Evolutionary conservation across 805 yeast species (phyloP).

Genomic region (Candida montana): DNA sequence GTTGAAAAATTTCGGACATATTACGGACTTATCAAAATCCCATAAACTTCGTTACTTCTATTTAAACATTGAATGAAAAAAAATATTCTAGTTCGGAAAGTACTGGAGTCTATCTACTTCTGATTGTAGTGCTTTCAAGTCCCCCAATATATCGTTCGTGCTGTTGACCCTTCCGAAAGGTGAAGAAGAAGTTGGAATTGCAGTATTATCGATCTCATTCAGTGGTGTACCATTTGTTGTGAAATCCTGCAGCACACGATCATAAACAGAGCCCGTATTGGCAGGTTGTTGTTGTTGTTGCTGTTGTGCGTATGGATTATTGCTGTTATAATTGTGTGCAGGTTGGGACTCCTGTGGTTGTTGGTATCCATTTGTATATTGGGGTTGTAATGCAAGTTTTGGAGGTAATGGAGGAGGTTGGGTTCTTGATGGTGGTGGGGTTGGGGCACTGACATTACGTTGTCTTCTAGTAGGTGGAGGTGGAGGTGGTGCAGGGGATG

Average conservation of each 20-base stretch:
- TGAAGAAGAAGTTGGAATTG: background rate
- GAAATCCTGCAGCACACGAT: constrained; percentile 13
- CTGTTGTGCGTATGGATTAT: constrained; percentile 4
- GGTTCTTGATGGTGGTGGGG: constrained; percentile 14
- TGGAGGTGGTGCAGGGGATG: constrained; percentile 29
- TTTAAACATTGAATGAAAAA: no score
- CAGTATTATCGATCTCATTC: background rate
- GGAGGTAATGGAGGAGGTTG: constrained; percentile 21
- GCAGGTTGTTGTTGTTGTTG: no score
- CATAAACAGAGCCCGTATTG: constrained; percentile 7
- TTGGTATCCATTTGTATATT: background rate
- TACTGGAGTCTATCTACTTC: constrained; percentile 55
- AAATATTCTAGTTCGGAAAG: background rate
- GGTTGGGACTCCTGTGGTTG: background rate
- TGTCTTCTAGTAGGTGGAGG: constrained; percentile 36
- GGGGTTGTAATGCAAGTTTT: constrained; percentile 11
- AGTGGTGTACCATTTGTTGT: constrained; percentile 7
- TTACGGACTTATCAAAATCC: no score
- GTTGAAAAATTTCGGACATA: no score
- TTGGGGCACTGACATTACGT: constrained; percentile 24
- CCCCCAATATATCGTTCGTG: constrained; percentile 50
- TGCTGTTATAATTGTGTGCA: background rate
- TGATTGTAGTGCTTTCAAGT: constrained; percentile 59
- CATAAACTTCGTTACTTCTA: no score
- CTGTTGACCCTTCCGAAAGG: constrained; percentile 8